Conservation (phyloP, 495 filamentous ascomycete genomes). For the Staphylotrichum tortipilum region DNA sequence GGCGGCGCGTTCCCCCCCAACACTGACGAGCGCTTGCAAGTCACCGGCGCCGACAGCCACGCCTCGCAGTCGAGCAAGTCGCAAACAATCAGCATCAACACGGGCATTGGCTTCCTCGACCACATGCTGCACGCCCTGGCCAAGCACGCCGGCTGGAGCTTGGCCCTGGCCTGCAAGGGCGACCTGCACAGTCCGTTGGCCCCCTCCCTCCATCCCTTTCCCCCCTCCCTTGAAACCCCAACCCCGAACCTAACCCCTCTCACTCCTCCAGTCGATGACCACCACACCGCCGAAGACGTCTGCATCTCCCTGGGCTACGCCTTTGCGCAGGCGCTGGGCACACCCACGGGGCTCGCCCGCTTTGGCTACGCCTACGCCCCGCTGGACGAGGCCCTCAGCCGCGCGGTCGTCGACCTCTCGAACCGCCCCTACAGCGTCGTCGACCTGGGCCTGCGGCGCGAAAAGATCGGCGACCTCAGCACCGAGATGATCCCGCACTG, state of each 20-base stretch:
- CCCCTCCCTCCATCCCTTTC: background rate
- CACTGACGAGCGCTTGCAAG: slow-evolving; percentile 34
- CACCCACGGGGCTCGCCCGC: slow-evolving; percentile 69
- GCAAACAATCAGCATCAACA: slow-evolving; percentile 80
- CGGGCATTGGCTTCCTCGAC: slow-evolving; percentile 96
- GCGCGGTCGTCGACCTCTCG: slow-evolving; percentile 90
- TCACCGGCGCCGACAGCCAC: slow-evolving; percentile 46
- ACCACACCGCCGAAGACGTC: slow-evolving; percentile 95
- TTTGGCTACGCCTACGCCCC: slow-evolving; percentile 89
- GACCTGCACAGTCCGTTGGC: slow-evolving; percentile 73
- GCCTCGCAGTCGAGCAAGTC: slow-evolving; percentile 71
- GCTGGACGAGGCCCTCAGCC: slow-evolving; percentile 88
- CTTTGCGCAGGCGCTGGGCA: slow-evolving; percentile 68
- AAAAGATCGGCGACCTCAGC: slow-evolving; percentile 88
- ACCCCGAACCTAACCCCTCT: background rate
- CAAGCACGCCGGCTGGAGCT: slow-evolving; percentile 90
- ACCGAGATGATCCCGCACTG: slow-evolving; percentile 97
- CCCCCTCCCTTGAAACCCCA: too few relatives aligned
- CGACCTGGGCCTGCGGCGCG: slow-evolving; percentile 69
- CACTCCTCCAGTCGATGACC: slow-evolving; percentile 72
- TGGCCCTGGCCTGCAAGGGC: slow-evolving; percentile 70
- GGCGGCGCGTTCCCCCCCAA: slow-evolving; percentile 70
- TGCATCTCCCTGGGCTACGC: slow-evolving; percentile 83
- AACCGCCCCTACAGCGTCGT: slow-evolving; percentile 80
- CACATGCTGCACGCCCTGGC: slow-evolving; percentile 97